Base-by-base conservation (phyloP, 805 yeast genomes). In the Ogataea allantospora region DNA sequence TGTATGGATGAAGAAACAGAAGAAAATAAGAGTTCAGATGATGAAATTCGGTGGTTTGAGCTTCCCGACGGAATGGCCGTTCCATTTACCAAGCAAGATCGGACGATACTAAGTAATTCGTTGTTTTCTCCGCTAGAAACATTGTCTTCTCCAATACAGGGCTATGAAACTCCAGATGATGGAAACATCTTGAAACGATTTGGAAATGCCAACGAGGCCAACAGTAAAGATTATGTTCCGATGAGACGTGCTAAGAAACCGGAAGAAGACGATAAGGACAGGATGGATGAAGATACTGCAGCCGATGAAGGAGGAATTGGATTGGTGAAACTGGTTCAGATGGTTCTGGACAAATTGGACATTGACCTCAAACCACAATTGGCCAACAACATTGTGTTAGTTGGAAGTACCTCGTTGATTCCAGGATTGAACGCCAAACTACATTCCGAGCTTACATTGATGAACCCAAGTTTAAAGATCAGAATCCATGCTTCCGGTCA, bases 301-400 rank as follows among this genome's bases (percentile, higher is more conserved):
- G 37, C 20, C 14, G 23, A 30, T n/a, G 30, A 35, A 12, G 29
- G 18, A 21, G 44, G 47, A 19, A 35, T 54, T 14, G 77, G 77
- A 2, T 50, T 88, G 11, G 74, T 84, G 2, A 80, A 75, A 41
- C 65, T 88, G 43, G 71, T 77, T 38, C 73, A 74, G 30, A 78
- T 71, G 47, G 75, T 76, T 18, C 67, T 71, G 42, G 71, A 73
- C 33, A 66, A 71, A 40, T 73, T 81, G 32, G 96, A 89, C 61
- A 84, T 88, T 18, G 95, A 85, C 65, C 67, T 85, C 48, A 73
- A 95, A 43, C 83, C 96, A 1, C 83, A 88, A 28, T 68, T 88
- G 15, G 96, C 96, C 0, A 91, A 88, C 62, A 88, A 88, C 55
- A 81, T 89, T 38, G 84, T 89, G 12, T 71, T 89, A 17, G 87